A percentile compares a stretch with the other conserved stretches of the same genome.
These are phyloP conservation scores for Parmales sp. DNA, from an alignment of 108 stramenopile species.

Conservation along the genomic window DNA sequence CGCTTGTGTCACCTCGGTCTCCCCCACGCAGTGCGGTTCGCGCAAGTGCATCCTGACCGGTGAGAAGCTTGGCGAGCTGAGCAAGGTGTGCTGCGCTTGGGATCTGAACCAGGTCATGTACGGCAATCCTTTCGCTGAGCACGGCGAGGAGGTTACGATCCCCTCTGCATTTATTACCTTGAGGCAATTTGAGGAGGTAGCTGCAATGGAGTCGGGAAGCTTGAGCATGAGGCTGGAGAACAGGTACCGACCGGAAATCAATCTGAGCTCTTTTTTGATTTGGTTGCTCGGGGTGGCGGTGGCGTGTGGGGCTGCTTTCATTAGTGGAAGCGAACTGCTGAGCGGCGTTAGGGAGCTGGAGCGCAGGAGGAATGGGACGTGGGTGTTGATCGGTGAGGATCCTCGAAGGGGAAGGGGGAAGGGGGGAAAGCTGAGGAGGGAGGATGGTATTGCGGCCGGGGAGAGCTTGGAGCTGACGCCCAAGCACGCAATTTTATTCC, in stretches of 20 bases:
- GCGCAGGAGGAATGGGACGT: not conserved
- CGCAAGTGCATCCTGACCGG: conserved; percentile 61
- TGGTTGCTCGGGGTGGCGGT: conserved; percentile 60
- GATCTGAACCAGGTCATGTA: conserved; percentile 55
- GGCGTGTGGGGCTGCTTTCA: conserved; percentile 43
- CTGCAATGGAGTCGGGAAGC: conserved; percentile 17
- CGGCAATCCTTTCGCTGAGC: conserved; percentile 25
- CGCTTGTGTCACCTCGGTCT: conserved; percentile 22
- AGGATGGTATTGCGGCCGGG: conserved; percentile 13
- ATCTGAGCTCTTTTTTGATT: conserved; percentile 45
- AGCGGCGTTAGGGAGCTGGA: not conserved
- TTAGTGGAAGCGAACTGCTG: conserved; percentile 47
- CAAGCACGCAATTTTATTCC: conserved; percentile 63
- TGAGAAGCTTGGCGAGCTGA: not conserved
- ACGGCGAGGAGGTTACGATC: conserved; percentile 23
- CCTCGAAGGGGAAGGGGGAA: conserved; percentile 19
- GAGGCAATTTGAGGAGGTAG: conserved; percentile 42
- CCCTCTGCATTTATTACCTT: conserved; percentile 55
- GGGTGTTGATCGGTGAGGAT: not conserved
- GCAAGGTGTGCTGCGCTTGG: conserved; percentile 71
- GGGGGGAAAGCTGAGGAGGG: conserved; percentile 25
- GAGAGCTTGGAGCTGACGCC: conserved; percentile 60
- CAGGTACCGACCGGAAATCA: conserved; percentile 44
- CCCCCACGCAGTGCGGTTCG: conserved; percentile 41
- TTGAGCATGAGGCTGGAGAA: conserved; percentile 22